These are phyloP conservation scores for Trametopsis cervina DNA, from an alignment of 768 basidiomycete species.

Conservation along the genomic window DNA sequence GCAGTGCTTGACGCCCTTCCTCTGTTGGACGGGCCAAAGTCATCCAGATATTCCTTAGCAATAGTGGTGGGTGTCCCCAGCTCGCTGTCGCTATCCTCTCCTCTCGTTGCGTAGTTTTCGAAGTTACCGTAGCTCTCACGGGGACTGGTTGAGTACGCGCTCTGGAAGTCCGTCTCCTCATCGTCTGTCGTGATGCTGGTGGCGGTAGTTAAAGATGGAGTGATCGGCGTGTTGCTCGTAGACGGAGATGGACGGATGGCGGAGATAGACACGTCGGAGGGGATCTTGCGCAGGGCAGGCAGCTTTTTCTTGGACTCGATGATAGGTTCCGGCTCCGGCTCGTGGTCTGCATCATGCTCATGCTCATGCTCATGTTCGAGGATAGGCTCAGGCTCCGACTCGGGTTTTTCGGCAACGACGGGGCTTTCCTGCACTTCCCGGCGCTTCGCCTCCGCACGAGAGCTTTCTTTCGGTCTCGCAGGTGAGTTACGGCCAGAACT, in stretches of 20 bases:
- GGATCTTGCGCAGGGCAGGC: slow-evolving; percentile 25
- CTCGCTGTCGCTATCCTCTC: slow-evolving; percentile 13
- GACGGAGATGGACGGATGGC: slow-evolving; percentile 22
- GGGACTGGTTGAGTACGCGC: slow-evolving; percentile 75
- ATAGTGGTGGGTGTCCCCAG: slow-evolving; percentile 19
- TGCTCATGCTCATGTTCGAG: no score
- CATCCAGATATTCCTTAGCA: slow-evolving; percentile 22
- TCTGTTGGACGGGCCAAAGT: slow-evolving; percentile 31
- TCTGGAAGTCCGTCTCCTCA: slow-evolving; percentile 83
- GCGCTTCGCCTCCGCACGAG: not conserved
- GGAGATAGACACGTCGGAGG: slow-evolving; percentile 27
- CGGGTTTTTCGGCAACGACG: not conserved
- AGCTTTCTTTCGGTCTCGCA: not conserved
- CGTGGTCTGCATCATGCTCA: not conserved
- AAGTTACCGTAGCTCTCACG: slow-evolving; percentile 57
- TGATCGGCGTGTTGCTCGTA: slow-evolving; percentile 25
- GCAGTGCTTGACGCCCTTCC: slow-evolving; percentile 51
- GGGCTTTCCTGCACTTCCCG: not conserved
- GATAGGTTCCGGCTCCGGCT: not conserved
- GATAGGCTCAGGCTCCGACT: no score
- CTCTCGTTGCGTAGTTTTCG: slow-evolving; percentile 15
- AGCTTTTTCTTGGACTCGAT: slow-evolving; percentile 4
- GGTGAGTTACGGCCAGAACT: not conserved
- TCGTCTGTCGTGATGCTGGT: slow-evolving; percentile 50
- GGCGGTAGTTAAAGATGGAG: slow-evolving; percentile 25